These are phyloP conservation scores for Silene vulgaris DNA, from an alignment of 179 eudicot genomes.

Conservation along the genomic window DNA sequence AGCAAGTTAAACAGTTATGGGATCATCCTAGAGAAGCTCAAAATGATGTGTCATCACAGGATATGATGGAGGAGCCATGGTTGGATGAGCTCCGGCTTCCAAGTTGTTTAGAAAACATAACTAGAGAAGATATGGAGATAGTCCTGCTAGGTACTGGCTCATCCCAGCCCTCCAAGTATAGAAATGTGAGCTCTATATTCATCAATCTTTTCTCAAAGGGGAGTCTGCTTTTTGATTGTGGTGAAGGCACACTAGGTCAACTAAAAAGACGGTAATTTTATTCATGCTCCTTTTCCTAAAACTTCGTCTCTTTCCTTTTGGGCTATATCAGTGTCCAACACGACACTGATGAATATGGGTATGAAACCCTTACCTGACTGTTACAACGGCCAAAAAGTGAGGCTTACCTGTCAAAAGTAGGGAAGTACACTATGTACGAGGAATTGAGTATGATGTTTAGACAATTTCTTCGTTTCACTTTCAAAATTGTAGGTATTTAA, in stretches of 20 bases:
- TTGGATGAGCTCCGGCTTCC: slow-evolving; percentile 57
- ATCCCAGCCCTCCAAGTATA: slow-evolving; percentile 90
- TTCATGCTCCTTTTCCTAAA: not conserved
- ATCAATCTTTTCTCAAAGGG: slow-evolving; percentile 87
- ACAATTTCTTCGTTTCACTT: no score
- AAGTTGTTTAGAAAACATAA: slow-evolving; percentile 65
- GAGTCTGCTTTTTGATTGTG: slow-evolving; percentile 82
- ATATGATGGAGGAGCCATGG: slow-evolving; percentile 66
- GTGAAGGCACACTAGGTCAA: slow-evolving; percentile 95
- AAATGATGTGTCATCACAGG: slow-evolving; percentile 19
- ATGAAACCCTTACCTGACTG: no score
- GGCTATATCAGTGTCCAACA: not conserved
- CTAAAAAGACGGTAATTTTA: slow-evolving; percentile 74
- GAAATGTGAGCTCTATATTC: slow-evolving; percentile 79
- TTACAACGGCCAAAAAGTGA: no score
- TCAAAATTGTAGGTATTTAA: no score
- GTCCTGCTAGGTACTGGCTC: slow-evolving; percentile 98
- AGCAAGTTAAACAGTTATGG: slow-evolving; percentile 54
- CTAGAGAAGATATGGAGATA: slow-evolving; percentile 88
- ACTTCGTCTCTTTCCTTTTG: not conserved
- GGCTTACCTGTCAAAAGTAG: no score
- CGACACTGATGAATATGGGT: not conserved
- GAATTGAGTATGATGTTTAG: no score
- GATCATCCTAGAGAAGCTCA: slow-evolving; percentile 22
- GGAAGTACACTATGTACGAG: no score